Evolutionary conservation across 1,284 basidiomycete species (phyloP).

Genomic region (Cutaneotrichosporon cutaneum): DNA sequence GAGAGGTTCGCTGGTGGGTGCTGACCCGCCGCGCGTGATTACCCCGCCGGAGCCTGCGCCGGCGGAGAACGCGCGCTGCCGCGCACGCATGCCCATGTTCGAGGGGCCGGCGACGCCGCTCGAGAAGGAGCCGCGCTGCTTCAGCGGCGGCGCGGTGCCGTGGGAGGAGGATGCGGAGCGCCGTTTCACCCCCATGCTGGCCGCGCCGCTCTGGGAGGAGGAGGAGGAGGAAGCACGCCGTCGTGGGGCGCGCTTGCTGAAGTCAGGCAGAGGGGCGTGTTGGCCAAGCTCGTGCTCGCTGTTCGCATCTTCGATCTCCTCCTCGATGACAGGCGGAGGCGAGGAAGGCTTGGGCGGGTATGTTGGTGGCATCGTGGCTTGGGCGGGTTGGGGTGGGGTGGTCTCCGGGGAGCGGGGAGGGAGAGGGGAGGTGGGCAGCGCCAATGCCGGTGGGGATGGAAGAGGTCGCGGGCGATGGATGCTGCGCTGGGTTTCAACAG

Average conservation of each 20-base stretch:
- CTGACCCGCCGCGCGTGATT: slow-evolving; percentile 5
- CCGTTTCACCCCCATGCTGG: not conserved
- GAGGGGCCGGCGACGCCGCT: slow-evolving; percentile 3
- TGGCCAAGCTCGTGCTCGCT: slow-evolving; percentile 11
- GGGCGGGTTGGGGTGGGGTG: too few species aligned
- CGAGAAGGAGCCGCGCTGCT: not conserved
- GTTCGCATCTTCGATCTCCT: slow-evolving; percentile 3
- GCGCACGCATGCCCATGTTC: not conserved
- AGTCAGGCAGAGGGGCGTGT: slow-evolving; percentile 14
- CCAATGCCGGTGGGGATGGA: too few species aligned
- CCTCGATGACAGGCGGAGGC: not conserved
- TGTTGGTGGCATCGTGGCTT: not conserved
- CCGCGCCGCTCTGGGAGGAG: not conserved
- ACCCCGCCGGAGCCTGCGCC: slow-evolving; percentile 17
- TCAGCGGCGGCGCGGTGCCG: not conserved
- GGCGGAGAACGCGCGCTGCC: slow-evolving; percentile 18
- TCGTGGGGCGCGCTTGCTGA: not conserved
- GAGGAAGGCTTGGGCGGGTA: not conserved
- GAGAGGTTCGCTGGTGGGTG: not conserved
- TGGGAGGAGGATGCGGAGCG: not conserved
- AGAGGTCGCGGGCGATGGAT: too few species aligned
- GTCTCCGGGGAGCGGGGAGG: not conserved
- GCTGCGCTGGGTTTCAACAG: too few species aligned
- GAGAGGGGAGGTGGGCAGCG: too few species aligned
- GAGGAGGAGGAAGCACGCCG: not conserved